phyloP scores from a whole-genome alignment of 164 flowering plant species.

The Sedum album region DNA sequence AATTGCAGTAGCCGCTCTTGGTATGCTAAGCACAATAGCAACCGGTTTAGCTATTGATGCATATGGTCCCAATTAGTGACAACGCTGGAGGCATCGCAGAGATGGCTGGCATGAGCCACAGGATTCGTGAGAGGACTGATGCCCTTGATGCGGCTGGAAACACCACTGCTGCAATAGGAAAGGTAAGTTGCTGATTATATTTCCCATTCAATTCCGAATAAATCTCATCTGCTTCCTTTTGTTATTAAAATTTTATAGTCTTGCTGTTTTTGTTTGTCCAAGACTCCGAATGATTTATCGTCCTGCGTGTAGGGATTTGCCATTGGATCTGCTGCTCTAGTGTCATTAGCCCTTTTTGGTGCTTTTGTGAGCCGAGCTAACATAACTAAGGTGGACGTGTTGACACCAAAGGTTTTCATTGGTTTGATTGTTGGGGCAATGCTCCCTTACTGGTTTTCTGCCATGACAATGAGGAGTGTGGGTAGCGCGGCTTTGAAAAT shows the following conservation, averaged over 20 bases:
- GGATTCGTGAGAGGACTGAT: conserved; percentile 39
- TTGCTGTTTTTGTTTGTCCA: no score
- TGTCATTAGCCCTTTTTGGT: conserved; percentile 41
- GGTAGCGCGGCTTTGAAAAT: conserved; percentile 44
- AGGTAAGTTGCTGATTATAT: conserved; percentile 17
- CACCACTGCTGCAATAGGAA: conserved; percentile 53
- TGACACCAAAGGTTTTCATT: conserved; percentile 44
- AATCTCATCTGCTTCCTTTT: neutral
- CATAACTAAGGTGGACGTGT: conserved; percentile 28
- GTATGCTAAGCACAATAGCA: conserved; percentile 50
- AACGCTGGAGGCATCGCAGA: conserved; percentile 53
- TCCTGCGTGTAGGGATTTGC: conserved; percentile 31
- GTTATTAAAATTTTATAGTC: neutral
- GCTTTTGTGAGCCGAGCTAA: conserved; percentile 44
- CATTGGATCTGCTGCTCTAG: conserved; percentile 46
- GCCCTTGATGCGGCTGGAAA: conserved; percentile 51
- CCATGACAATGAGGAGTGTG: conserved; percentile 56
- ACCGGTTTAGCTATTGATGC: conserved; percentile 47
- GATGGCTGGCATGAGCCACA: conserved; percentile 56
- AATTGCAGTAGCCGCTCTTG: conserved; percentile 40
- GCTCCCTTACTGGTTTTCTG: conserved; percentile 53
- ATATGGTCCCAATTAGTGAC: conserved; percentile 48
- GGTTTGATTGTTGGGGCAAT: conserved; percentile 44
- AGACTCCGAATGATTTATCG: neutral
- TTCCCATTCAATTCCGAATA: neutral